Evolutionary conservation across 352 stramenopile species (phyloP).

Genomic region (Blastocystis sp.): DNA sequence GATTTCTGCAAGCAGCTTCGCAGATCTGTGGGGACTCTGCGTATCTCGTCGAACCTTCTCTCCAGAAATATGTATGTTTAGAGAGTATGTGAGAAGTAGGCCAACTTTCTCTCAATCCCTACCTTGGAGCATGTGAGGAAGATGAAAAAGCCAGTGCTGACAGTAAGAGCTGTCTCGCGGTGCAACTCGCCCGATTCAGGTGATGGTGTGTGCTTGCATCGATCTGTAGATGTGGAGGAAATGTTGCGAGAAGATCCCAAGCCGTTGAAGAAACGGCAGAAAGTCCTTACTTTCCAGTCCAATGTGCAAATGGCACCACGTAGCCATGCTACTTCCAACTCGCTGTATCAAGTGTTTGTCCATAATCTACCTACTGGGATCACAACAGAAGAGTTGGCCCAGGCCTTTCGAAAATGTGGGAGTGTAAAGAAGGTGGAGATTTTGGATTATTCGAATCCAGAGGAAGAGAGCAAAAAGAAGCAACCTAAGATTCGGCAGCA

Average conservation of each 20-base stretch:
- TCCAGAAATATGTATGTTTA: slow-evolving; percentile 20
- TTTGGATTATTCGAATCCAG: slow-evolving; percentile 19
- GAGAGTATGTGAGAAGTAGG: neutral
- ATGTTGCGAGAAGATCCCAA: neutral
- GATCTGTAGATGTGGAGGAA: neutral
- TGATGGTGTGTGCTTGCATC: neutral
- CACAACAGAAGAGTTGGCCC: slow-evolving; percentile 18
- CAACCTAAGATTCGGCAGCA: neutral
- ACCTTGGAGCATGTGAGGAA: slow-evolving; percentile 39
- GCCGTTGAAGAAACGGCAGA: slow-evolving; percentile 16
- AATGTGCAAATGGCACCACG: neutral
- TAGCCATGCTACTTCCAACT: neutral
- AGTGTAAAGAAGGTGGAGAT: slow-evolving; percentile 59
- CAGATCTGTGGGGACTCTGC: slow-evolving; percentile 47
- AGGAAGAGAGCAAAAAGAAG: slow-evolving; percentile 40
- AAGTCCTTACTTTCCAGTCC: slow-evolving; percentile 33
- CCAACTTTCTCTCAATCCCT: slow-evolving; percentile 25
- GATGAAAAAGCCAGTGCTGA: slow-evolving; percentile 58
- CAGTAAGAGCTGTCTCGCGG: slow-evolving; percentile 3
- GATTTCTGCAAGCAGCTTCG: neutral
- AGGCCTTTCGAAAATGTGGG: slow-evolving; percentile 39
- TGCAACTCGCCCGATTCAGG: neutral
- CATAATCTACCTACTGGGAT: slow-evolving; percentile 31
- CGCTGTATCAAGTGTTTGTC: slow-evolving; percentile 53
- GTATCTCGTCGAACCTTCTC: slow-evolving; percentile 45